Base-by-base conservation (phyloP, 2,329 filamentous ascomycete species). In the Penicillium sp. region DNA sequence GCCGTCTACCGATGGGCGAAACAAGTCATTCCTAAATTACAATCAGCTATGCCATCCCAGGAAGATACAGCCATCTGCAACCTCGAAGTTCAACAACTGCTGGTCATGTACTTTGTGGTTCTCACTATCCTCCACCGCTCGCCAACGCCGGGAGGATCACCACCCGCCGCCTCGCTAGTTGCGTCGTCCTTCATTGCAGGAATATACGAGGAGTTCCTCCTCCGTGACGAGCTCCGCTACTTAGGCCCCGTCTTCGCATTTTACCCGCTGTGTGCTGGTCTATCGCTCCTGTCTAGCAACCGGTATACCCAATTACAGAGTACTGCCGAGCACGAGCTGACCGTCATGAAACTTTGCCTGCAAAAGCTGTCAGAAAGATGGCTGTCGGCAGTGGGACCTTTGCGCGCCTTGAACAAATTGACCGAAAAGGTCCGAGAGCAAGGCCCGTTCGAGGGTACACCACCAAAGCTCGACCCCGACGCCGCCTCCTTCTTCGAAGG, bases 131-230 rank as follows among this genome's bases (percentile, higher is more conserved):
- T 78, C 1, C 70, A 77, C 54, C 68, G 72, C 22, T 67, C 71
- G 1, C 58, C 64, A n/a, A 63, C 61, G 1, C 62, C 62, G 27
- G 48, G 68, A 64, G 61, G 65, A 29, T 61, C 67, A 3, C 73
- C 71, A 0, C 72, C 71, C 0, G 68, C 72, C 8, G 70, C 69
- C 5, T 74, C 74, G 1, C 56, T 77, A 0, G 60, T 77, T 0
- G 73, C 74, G 7, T 74, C 75, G 0, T 76, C 74, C 0, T 76
- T 72, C 45, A 65, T 77, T 22, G 73, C 72, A 1, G 73, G 75
- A 0, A 73, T 77, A 2, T 76, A 74, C 27, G 73, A 76, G 48
- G 71, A 75, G 40, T 73, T 77, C 43, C 68, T 77, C 21, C 68
- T 73, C 21, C 63, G 71, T 0, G 73, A 75, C 47, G 73, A 78